phyloP scores from a whole-genome alignment of 169 alveolate species.

The Blepharisma undulans region DNA sequence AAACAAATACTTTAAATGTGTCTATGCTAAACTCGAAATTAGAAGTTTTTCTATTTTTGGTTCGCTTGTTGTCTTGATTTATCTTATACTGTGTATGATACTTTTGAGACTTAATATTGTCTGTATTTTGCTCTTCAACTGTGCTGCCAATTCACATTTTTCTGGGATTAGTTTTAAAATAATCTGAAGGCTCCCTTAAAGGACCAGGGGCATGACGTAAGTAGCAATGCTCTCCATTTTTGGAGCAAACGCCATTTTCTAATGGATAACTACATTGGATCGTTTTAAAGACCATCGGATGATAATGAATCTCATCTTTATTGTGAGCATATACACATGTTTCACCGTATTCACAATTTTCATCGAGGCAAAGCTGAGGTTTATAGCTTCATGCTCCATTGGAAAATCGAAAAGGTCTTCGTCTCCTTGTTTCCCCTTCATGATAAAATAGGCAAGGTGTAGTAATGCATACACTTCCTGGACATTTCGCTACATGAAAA shows the following conservation, averaged over 20 bases:
- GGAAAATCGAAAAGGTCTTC: neutral
- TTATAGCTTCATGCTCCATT: constrained; percentile 1
- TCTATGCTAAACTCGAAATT: neutral
- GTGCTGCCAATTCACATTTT: neutral
- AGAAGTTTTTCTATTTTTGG: neutral
- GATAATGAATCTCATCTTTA: constrained; percentile 89
- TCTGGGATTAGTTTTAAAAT: neutral
- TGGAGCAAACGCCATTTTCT: neutral
- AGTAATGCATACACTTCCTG: neutral
- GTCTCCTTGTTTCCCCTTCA: neutral
- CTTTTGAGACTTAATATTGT: neutral
- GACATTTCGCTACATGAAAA: neutral
- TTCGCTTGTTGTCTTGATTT: neutral
- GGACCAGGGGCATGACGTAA: neutral
- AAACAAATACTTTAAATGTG: constrained; percentile 51
- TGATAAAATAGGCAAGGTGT: neutral
- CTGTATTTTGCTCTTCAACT: neutral
- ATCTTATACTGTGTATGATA: neutral
- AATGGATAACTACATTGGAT: neutral
- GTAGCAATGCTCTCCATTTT: neutral
- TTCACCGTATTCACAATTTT: constrained; percentile 60
- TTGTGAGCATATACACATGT: constrained; percentile 92
- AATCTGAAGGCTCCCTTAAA: constrained; percentile 9
- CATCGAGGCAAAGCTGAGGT: neutral
- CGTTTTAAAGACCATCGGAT: constrained; percentile 90